Evolutionary conservation across 1,284 basidiomycete genomes (phyloP).

Genomic region (Ustilago lituana): DNA sequence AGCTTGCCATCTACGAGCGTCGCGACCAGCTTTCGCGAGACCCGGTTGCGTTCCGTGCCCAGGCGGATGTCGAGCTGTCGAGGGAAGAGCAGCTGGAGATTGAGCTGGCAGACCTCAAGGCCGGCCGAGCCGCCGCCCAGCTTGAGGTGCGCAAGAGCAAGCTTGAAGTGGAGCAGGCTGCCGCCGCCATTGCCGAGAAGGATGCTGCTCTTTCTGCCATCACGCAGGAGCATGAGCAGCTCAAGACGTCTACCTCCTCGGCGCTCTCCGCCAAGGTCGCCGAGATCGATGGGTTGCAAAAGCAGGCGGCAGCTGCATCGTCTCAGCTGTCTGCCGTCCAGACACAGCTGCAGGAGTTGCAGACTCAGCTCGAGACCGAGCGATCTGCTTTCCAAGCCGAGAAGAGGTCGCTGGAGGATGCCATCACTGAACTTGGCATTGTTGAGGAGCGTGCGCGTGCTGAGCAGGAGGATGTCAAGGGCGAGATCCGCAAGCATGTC

Average conservation of each 20-base stretch:
- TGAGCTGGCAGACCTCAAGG: constrained; percentile 74
- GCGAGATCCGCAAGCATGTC: constrained; percentile 71
- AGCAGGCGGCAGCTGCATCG: constrained; percentile 73
- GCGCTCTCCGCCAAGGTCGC: constrained; percentile 73
- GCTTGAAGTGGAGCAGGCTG: constrained; percentile 79
- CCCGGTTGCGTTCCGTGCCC: constrained; percentile 35
- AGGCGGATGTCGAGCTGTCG: constrained; percentile 66
- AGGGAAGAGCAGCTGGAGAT: constrained; percentile 82
- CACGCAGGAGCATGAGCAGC: constrained; percentile 77
- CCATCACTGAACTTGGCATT: constrained; percentile 57
- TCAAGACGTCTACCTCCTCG: constrained; percentile 64
- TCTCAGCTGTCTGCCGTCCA: constrained; percentile 73
- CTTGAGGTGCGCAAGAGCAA: constrained; percentile 71
- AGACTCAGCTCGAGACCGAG: constrained; percentile 73
- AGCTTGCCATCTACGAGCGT: constrained; percentile 85
- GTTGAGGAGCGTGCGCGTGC: constrained; percentile 57
- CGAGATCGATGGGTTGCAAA: constrained; percentile 75
- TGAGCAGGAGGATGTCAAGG: constrained; percentile 73
- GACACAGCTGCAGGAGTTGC: constrained; percentile 74
- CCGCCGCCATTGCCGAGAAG: constrained; percentile 75
- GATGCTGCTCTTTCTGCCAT: constrained; percentile 75
- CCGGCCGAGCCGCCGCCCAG: constrained; percentile 61
- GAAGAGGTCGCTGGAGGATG: constrained; percentile 64
- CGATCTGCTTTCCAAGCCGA: constrained; percentile 77
- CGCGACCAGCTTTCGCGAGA: constrained; percentile 67